These are phyloP conservation scores for Collybiopsis luxurians DNA, from an alignment of 768 basidiomycete species.

Conservation along the genomic window DNA sequence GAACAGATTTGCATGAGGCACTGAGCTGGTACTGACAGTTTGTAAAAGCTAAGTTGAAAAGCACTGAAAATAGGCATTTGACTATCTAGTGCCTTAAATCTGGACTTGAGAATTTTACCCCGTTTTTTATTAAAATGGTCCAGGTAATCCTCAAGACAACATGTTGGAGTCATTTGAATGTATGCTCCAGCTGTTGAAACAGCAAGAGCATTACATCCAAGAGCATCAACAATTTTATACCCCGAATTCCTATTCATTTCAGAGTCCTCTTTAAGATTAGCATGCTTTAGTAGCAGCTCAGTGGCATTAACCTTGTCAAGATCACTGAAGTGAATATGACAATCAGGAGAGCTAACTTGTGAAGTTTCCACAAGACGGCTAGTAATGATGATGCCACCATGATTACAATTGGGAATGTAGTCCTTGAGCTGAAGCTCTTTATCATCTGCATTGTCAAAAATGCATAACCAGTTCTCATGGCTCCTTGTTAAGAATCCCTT, in stretches of 20 bases:
- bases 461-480: constrained; percentile 10
- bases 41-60: neutral
- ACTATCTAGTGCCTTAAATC: neutral
- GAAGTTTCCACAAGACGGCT: constrained; percentile 8
- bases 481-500: constrained; percentile 1
- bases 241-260: neutral
- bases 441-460: neutral
- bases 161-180: neutral
- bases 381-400: constrained; percentile 12
- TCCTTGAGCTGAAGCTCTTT: neutral
- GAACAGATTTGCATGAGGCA: neutral
- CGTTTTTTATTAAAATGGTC: neutral
- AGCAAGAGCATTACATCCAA: neutral
- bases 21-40: neutral
- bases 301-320: constrained; percentile 4
- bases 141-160: neutral
- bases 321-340: neutral
- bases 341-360: neutral
- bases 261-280: neutral
- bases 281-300: constrained; percentile 1
- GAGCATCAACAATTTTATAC: constrained; percentile 7
- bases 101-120: neutral
- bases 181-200: constrained; percentile 1
- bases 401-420: constrained; percentile 6
- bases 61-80: neutral